Percentiles rank a stretch among this genome's conserved stretches.
Conservation (phyloP, 495 filamentous ascomycete genomes). For the Parmelia sp. region DNA sequence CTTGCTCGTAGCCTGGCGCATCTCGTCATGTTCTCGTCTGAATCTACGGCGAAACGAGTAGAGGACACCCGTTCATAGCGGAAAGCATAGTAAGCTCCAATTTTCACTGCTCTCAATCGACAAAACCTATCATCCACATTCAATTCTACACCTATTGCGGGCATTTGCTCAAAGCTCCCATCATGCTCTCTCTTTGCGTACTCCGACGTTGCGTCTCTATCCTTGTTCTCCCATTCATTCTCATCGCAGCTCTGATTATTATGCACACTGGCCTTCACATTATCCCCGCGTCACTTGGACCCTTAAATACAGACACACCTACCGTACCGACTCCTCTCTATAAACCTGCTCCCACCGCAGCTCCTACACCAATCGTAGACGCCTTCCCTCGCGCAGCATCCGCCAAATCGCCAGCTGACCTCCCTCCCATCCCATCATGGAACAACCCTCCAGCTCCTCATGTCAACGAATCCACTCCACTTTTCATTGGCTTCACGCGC, state of each 20-base stretch:
- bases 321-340: conserved; percentile 12
- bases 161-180: neutral
- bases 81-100: too few species aligned
- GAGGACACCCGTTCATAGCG: too few species aligned
- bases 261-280: conserved; percentile 5
- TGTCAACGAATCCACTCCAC: conserved; percentile 36
- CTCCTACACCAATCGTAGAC: conserved; percentile 18
- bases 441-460: conserved; percentile 22
- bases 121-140: neutral
- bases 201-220: conserved; percentile 12
- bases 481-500: conserved; percentile 57
- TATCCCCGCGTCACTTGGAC: neutral
- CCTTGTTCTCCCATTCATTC: conserved; percentile 13
- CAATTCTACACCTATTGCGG: neutral
- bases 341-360: conserved; percentile 12
- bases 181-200: neutral
- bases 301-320: neutral
- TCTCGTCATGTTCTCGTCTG: too few species aligned
- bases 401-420: conserved; percentile 19
- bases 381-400: conserved; percentile 22
- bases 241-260: conserved; percentile 8
- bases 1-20: too few species aligned
- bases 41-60: too few species aligned
- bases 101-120: too few species aligned
- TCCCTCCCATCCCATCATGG: conserved; percentile 25